These are phyloP conservation scores for Fusarium dimerum DNA, from an alignment of 2,329 filamentous ascomycete species.

Conservation along the genomic window DNA sequence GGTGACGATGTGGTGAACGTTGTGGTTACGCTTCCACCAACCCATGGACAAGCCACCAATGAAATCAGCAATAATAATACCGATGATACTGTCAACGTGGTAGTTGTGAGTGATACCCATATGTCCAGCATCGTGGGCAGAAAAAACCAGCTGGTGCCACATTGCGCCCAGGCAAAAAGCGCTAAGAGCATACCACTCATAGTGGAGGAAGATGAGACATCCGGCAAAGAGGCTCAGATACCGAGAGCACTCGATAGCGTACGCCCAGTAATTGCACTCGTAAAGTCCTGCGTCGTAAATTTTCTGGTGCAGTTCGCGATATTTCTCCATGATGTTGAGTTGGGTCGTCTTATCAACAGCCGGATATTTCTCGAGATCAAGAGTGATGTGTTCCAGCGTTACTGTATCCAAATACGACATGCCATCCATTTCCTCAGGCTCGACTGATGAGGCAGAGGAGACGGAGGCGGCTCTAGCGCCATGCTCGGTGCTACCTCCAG, in stretches of 20 bases:
- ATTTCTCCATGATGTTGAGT: constrained; percentile 74
- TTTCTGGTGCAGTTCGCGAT: constrained; percentile 72
- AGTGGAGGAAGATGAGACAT: constrained; percentile 60
- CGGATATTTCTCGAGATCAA: constrained; percentile 82
- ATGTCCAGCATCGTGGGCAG: constrained; percentile 92
- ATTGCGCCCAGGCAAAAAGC: constrained; percentile 76
- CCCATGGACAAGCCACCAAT: constrained; percentile 85
- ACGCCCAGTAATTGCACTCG: constrained; percentile 79
- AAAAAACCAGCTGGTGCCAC: constrained; percentile 95
- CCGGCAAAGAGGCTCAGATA: constrained; percentile 66
- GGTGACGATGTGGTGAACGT: constrained; percentile 95
- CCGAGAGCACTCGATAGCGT: constrained; percentile 71
- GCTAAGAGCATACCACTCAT: constrained; percentile 68
- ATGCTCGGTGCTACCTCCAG: constrained; percentile 10
- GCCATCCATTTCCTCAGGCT: constrained; percentile 47
- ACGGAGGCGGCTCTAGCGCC: constrained; percentile 48
- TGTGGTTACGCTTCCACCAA: constrained; percentile 98
- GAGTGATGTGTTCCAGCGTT: constrained; percentile 72
- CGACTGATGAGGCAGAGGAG: constrained; percentile 59
- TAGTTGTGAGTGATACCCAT: constrained; percentile 97
- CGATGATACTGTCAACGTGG: constrained; percentile 78
- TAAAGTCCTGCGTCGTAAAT: constrained; percentile 78
- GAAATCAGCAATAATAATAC: constrained; percentile 88
- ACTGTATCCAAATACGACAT: constrained; percentile 71
- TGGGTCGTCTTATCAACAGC: constrained; percentile 73